Conservation (phyloP, 805 yeast species). For the Candida pseudofarinosa region DNA sequence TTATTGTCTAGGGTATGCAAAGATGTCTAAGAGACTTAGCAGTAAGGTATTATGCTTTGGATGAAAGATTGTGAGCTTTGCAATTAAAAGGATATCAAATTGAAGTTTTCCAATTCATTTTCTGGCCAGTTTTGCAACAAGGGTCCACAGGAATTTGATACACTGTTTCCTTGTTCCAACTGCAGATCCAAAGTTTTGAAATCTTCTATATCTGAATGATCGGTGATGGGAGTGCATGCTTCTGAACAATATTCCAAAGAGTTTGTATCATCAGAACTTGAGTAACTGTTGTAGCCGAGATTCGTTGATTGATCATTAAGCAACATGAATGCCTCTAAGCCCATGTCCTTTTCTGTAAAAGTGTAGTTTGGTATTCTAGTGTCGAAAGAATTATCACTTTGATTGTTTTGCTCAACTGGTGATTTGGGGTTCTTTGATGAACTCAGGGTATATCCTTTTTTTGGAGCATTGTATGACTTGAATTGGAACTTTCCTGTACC, state of each 20-base stretch:
- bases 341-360: background rate
- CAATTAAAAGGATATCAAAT: background rate
- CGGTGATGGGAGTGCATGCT: conserved; percentile 20
- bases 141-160: conserved; percentile 14
- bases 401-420: conserved; percentile 1
- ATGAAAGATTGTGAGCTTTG: no score
- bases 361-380: background rate
- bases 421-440: background rate
- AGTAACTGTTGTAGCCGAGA: conserved; percentile 9
- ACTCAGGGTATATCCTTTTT: background rate
- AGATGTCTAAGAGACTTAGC: no score
- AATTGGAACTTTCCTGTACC: conserved; percentile 15
- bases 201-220: conserved; percentile 18
- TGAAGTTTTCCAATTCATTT: conserved; percentile 13
- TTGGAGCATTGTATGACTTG: conserved; percentile 29
- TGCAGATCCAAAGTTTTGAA: conserved; percentile 1
- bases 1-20: no score
- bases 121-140: conserved; percentile 22
- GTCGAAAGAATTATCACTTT: background rate
- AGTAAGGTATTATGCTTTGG: no score
- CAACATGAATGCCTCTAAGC: conserved; percentile 27
- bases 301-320: conserved; percentile 20
- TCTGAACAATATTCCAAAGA: conserved; percentile 1
- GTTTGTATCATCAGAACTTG: conserved; percentile 3
- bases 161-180: conserved; percentile 7